These are phyloP conservation scores for Cordyceps fumosorosea DNA, from an alignment of 2,329 filamentous ascomycete species.

Conservation along the genomic window DNA sequence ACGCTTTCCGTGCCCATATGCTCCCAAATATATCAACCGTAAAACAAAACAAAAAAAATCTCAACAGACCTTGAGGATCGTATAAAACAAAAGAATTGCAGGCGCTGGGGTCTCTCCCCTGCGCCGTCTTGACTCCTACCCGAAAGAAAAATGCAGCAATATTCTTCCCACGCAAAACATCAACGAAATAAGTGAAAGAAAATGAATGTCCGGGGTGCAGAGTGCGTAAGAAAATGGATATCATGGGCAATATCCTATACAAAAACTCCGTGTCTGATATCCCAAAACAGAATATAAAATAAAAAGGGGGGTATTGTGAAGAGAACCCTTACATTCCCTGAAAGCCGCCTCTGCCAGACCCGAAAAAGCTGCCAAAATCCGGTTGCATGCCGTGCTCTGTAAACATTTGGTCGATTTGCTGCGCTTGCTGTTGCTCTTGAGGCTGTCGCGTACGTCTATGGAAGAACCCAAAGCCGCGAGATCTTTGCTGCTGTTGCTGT, in stretches of 20 bases:
- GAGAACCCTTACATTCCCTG: slow-evolving; percentile 34
- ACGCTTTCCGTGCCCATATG: background rate
- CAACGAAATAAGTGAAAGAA: background rate
- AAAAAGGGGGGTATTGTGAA: slow-evolving; percentile 30
- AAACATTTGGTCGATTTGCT: slow-evolving; percentile 45
- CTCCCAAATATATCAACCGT: background rate
- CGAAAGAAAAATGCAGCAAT: background rate
- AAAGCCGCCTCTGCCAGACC: slow-evolving; percentile 36
- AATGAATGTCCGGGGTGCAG: background rate
- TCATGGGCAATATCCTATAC: background rate
- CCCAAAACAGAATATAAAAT: background rate
- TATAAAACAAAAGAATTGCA: background rate
- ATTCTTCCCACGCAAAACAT: background rate
- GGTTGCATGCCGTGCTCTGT: slow-evolving; percentile 38
- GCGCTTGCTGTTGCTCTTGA: slow-evolving; percentile 25
- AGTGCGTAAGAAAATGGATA: background rate
- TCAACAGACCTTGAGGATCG: background rate
- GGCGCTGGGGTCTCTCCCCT: background rate
- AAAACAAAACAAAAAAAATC: background rate
- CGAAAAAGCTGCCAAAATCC: slow-evolving; percentile 42
- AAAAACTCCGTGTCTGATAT: background rate
- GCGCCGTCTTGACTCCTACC: background rate
- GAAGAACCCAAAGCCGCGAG: slow-evolving; percentile 24
- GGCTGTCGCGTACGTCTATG: slow-evolving; percentile 19
- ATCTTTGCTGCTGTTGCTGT: slow-evolving; percentile 28